Evolutionary conservation across 2,329 filamentous ascomycete genomes (phyloP), one percentile per base, ranked within the genome.

Genomic region (Canariomyces notabilis): DNA sequence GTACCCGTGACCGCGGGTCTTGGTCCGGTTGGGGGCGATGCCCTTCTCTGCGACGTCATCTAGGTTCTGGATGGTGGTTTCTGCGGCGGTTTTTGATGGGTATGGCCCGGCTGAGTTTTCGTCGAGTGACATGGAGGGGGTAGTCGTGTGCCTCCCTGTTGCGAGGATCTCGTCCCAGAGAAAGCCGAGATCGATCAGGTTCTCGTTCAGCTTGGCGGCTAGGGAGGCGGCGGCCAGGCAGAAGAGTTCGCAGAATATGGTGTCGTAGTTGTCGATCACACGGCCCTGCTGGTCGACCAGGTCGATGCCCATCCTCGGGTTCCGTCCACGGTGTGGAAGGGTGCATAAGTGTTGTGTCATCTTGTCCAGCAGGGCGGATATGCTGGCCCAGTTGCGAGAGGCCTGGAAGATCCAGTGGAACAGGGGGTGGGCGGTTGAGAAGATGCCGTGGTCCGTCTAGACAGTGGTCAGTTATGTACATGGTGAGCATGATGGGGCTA

Each of bases 321-420:
- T 66, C 40, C 68, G 61, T 26, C 61, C 57, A 38, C 57, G 38
- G 39, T 65, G 64, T 6, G 72, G 64, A 51, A 78, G 60, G 61
- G 72, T 54, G 55, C 74, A 67, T n/a, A 95, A 65, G 55, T 93
- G 87, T 32, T 73, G 74, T 44, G 76, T 76, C 84, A 95, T 95
- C 34, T 77, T 77, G 6, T 78, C 77, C 19, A 94, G 72, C 5
- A 93, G 70, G 36, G 80, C 77, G 44, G 73, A 73, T 20, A 95
- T 75, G 33, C 79, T 76, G 6, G 67, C 61, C 89, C 89, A 95
- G 63, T 89, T 85, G 48, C 82, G 77, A 6, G 86, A 87, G 2
- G 88, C 86, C 46, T 86, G 79, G 61, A 87, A 94, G 59, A 93
- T 83, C 89, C 89, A 95, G 40, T 89, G 80, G 64, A 93, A 95